Evolutionary conservation across 257 asterid genomes (phyloP).

Genomic region (Gentiana straminea): DNA sequence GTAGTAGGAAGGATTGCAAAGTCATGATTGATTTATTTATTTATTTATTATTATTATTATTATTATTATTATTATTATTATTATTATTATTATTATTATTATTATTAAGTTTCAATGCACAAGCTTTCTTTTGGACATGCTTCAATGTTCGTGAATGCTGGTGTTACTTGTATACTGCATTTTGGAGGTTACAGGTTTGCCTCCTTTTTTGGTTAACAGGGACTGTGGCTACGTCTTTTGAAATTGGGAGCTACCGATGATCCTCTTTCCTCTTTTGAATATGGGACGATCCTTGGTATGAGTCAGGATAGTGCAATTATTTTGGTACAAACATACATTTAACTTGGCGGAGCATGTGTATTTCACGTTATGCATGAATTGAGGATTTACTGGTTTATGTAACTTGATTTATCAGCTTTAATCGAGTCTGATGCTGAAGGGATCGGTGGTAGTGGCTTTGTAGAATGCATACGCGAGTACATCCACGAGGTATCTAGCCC

Average conservation of each 20-base stretch:
- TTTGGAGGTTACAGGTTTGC: background rate
- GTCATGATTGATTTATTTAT: no score
- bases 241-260: slow-evolving; percentile 92
- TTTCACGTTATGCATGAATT: slow-evolving; percentile 12
- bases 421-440: slow-evolving; percentile 98
- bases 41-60: no score
- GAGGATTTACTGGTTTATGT: slow-evolving; percentile 18
- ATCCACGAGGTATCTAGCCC: slow-evolving; percentile 67
- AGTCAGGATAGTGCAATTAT: slow-evolving; percentile 5
- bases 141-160: no score
- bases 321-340: background rate
- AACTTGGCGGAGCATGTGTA: background rate
- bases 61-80: no score
- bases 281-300: slow-evolving; percentile 93
- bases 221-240: slow-evolving; percentile 87
- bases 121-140: no score
- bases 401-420: slow-evolving; percentile 44
- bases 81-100: no score
- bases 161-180: no score
- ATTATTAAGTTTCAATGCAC: no score
- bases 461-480: slow-evolving; percentile 93
- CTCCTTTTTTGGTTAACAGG: slow-evolving; percentile 32
- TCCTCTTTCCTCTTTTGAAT: slow-evolving; percentile 93
- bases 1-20: no score
- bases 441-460: slow-evolving; percentile 95